Percentiles rank a stretch among this genome's conserved stretches.
Evolutionary conservation across 2,329 filamentous ascomycete genomes (phyloP).

Genomic region (Stylonectria norvegica): DNA sequence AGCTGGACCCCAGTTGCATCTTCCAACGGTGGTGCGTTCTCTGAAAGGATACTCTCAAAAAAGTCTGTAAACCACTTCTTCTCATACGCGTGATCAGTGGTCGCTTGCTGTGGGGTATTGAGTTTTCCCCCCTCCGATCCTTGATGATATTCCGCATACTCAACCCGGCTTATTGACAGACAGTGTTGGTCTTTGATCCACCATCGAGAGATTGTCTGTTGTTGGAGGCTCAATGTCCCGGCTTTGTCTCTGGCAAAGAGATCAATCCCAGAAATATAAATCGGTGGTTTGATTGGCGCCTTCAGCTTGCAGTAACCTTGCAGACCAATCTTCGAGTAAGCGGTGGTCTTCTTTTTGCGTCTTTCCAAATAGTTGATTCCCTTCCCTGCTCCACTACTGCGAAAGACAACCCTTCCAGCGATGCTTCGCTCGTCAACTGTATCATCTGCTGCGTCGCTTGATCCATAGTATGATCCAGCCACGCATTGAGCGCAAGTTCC

Average conservation of each 20-base stretch:
- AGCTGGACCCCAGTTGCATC: neutral
- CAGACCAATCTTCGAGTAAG: no score
- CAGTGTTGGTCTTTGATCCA: neutral
- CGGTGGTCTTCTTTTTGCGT: no score
- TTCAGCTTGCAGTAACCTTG: no score
- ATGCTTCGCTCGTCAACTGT: neutral
- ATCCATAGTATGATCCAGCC: neutral
- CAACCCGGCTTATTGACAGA: neutral
- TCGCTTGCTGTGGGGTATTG: neutral
- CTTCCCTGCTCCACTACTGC: no score
- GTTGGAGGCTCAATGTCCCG: neutral
- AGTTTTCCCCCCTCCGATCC: no score
- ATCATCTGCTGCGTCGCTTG: neutral
- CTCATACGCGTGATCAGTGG: slow-evolving; percentile 13
- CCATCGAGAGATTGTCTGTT: neutral
- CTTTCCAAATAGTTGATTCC: no score
- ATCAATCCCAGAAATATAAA: neutral
- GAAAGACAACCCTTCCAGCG: no score
- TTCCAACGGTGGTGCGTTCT: neutral
- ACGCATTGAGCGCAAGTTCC: slow-evolving; percentile 1
- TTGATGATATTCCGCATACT: neutral
- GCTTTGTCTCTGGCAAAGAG: neutral
- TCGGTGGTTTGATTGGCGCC: neutral
- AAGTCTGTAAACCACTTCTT: slow-evolving; percentile 14
- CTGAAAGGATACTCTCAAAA: slow-evolving; percentile 2